Base-by-base conservation (phyloP, 208 protist genomes). In the Trypanosoma melophagium region DNA sequence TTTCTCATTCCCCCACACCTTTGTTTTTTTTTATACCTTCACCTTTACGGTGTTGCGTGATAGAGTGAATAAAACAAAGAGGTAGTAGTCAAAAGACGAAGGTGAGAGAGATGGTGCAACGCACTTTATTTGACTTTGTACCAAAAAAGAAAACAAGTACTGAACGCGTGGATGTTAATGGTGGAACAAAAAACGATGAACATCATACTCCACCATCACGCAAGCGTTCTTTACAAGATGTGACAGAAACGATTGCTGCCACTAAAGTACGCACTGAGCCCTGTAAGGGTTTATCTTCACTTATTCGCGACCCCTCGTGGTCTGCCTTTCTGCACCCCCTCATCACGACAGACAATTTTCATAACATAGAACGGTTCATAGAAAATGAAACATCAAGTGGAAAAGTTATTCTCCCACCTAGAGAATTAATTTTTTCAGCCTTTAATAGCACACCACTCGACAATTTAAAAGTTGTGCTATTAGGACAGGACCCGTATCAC, bases 401-500 rank as follows among this genome's bases (percentile, higher is more conserved):
- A 0, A 87, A 80, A 51, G 42, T 70, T 3, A 79, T 99, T 25
- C 86, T 93, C 41, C 97, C 97, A 0, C 92, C 90, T 0, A 54
- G 67, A 0, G 64, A 79, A 14, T 44, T 90, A 19, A 92, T 98
- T 65, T 99, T 98, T 69, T 79, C 79, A 47, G 87, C 92, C 22
- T 94, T 98, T 64, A 95, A 98, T 72, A 75, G 82, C 44, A 89
- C 86, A n/a, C 93, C 96, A n/a, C 89, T 97, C 24, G 69, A 82
- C 0, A 52, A 76, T 12, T 68, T 99, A 0, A 97, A 98, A 68
- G 97, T 98, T 38, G 94, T 99, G 4, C 85, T 99, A 45, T 66
- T 99, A 4, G 98, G 98, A 14, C 98, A 99, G 74, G 98, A 99
- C 76, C 97, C 97, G 9, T 99, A 99, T 74, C 93, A 97, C 65